Evolutionary conservation across 441 rosid genomes (phyloP).

Genomic region (Hura crepitans): DNA sequence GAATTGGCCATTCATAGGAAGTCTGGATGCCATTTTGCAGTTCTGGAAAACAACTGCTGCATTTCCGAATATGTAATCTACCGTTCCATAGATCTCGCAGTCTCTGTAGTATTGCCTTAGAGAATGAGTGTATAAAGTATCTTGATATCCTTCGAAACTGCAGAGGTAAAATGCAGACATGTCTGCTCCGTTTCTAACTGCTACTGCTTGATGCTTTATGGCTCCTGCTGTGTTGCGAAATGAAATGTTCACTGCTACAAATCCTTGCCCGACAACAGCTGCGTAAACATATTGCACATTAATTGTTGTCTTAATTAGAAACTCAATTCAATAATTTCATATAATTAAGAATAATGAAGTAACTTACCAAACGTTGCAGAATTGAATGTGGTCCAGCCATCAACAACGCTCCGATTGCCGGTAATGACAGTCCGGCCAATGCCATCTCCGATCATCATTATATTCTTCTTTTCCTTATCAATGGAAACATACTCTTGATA

Average conservation of each 20-base stretch:
- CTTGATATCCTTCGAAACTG: constrained; percentile 73
- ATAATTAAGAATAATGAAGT: no score
- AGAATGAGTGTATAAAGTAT: constrained; percentile 63
- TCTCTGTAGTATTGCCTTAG: constrained; percentile 64
- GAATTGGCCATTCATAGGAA: constrained; percentile 47
- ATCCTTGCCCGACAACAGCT: constrained; percentile 54
- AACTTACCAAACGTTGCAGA: constrained; percentile 38
- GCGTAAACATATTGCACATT: not conserved
- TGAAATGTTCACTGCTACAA: constrained; percentile 63
- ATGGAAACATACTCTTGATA: constrained; percentile 48
- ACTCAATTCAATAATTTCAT: no score
- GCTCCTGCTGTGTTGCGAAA: constrained; percentile 73
- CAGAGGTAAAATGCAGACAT: constrained; percentile 59
- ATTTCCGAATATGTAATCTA: constrained; percentile 79
- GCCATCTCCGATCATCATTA: constrained; percentile 49
- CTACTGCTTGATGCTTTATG: constrained; percentile 64
- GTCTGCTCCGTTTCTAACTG: constrained; percentile 57
- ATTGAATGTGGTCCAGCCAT: constrained; percentile 46
- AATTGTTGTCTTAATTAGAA: no score
- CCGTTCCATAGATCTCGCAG: constrained; percentile 63
- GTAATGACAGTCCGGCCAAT: constrained; percentile 39
- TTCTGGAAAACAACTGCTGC: constrained; percentile 68
- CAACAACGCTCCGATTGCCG: constrained; percentile 35
- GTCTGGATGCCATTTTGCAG: constrained; percentile 54
- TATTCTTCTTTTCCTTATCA: constrained; percentile 27